These are phyloP conservation scores for Kluyveromyces aestuarii DNA, from an alignment of 805 yeast genomes.

Conservation along the genomic window DNA sequence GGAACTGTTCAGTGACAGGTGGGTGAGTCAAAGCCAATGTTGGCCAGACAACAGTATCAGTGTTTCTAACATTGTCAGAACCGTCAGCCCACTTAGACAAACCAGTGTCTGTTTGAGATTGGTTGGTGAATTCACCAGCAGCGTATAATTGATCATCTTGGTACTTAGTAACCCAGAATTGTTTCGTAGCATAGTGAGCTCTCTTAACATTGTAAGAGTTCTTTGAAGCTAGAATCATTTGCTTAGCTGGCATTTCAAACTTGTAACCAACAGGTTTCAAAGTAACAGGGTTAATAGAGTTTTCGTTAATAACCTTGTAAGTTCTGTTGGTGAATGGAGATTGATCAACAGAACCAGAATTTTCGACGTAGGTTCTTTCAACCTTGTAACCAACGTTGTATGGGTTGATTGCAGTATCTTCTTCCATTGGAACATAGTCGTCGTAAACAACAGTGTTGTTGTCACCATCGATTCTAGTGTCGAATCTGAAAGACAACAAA, in stretches of 20 bases:
- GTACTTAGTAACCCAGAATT: slow-evolving; percentile 76
- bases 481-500: slow-evolving; percentile 68
- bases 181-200: slow-evolving; percentile 69
- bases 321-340: slow-evolving; percentile 69
- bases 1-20: slow-evolving; percentile 81
- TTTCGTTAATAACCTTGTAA: slow-evolving; percentile 67
- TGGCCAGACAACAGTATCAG: slow-evolving; percentile 73
- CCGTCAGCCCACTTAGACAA: slow-evolving; percentile 64
- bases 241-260: slow-evolving; percentile 63
- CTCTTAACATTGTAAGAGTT: slow-evolving; percentile 59
- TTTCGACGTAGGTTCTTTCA: slow-evolving; percentile 56
- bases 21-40: slow-evolving; percentile 75
- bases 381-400: slow-evolving; percentile 61
- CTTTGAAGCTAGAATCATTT: slow-evolving; percentile 60
- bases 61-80: slow-evolving; percentile 58
- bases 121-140: slow-evolving; percentile 83
- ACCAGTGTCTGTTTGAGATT: slow-evolving; percentile 63
- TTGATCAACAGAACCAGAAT: slow-evolving; percentile 64
- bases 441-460: slow-evolving; percentile 64
- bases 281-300: slow-evolving; percentile 57
- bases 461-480: slow-evolving; percentile 77
- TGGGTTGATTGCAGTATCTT: slow-evolving; percentile 46
- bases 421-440: slow-evolving; percentile 55
- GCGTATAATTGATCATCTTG: slow-evolving; percentile 64
- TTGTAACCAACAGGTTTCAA: slow-evolving; percentile 71